Evolutionary conservation across 306 rosid species (phyloP), one percentile per base, ranked within the genome.

Genomic region (Cucurbita pepo): DNA sequence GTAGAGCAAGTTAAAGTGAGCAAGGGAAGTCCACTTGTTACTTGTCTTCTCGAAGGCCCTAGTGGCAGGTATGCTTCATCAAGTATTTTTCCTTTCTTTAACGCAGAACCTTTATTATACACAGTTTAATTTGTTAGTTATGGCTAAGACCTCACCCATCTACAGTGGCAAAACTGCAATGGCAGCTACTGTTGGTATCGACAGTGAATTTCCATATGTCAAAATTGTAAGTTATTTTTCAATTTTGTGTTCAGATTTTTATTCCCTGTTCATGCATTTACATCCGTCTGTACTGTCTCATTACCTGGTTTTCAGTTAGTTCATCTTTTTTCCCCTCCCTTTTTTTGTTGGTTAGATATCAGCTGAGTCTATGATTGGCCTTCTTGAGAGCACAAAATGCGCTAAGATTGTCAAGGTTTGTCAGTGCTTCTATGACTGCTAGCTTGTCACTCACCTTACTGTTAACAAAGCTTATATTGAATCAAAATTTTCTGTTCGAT

Each of bases 1-100:
- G 97, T 86, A 83, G 96, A 89, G 83, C 96, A 95, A 85, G 99
- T 95, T 78, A 91, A 88, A 88, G 91, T 88, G 78, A 95, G 99
- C 79, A 82, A 84, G 80, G 96, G 96, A 88, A 91, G 97, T 82
- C 95, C 99, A 5, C 88, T 95, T 73, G 88, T 91, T 79, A 86
- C 95, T 55, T 87, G 97, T 81, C 99, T 95, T 81, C 85, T 95
- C 71, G 99, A 91, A 86, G 99, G 99, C 59, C 86, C 91, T 16
- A 86, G 91, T 73, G 97, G 99, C 89, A 95, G 97, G 99, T 95
- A 82, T 41, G 69, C 57, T 6, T 52, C 25, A 37, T 76, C 60
- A 75, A 48, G 41, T 52, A 50, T 62, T 2, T 45, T 22, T 70
- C 1, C 15, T 16, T 15, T 47, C 1, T 47, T 16, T 69, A 10